Percentiles rank a stretch among this genome's conserved stretches.
phyloP scores from a whole-genome alignment of 2,329 filamentous ascomycete species.

The Coniosporium tulheliwenetii region DNA sequence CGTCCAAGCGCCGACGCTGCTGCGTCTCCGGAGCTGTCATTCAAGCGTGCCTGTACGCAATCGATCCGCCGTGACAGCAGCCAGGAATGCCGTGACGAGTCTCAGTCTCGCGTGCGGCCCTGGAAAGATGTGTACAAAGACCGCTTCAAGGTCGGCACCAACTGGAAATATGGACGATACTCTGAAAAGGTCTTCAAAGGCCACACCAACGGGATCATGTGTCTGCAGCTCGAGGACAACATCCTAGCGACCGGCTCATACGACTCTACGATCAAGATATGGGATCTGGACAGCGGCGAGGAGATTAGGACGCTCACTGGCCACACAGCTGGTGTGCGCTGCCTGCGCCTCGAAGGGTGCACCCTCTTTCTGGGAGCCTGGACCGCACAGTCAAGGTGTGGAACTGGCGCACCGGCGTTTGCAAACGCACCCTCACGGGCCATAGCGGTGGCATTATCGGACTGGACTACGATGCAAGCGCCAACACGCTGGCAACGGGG shows the following conservation, averaged over 20 bases:
- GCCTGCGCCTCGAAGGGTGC: constrained; percentile 81
- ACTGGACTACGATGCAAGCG: constrained; percentile 58
- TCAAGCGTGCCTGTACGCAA: constrained; percentile 19
- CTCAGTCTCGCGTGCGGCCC: constrained; percentile 40
- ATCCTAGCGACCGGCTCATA: constrained; percentile 91
- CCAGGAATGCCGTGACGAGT: constrained; percentile 12
- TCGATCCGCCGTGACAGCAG: constrained; percentile 1
- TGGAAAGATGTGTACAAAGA: constrained; percentile 99
- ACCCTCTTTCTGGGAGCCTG: constrained; percentile 84
- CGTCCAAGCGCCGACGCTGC: constrained; percentile 13
- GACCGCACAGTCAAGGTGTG: constrained; percentile 83
- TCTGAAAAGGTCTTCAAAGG: constrained; percentile 72
- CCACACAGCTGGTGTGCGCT: constrained; percentile 70
- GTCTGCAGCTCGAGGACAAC: constrained; percentile 68
- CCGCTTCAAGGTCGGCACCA: constrained; percentile 85
- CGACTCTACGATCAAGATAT: constrained; percentile 88
- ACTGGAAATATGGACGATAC: constrained; percentile 93
- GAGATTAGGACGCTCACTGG: constrained; percentile 73
- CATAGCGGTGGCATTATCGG: constrained; percentile 74
- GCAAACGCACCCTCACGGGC: constrained; percentile 63
- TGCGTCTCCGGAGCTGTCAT: constrained; percentile 10
- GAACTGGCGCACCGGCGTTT: constrained; percentile 90
- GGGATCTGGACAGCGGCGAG: constrained; percentile 80
- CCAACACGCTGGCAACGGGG: constrained; percentile 70
- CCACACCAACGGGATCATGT: constrained; percentile 77